Evolutionary conservation across 352 stramenopile species (phyloP), one percentile per base, ranked within the genome.

Genomic region (Hyphochytrium catenoides): DNA sequence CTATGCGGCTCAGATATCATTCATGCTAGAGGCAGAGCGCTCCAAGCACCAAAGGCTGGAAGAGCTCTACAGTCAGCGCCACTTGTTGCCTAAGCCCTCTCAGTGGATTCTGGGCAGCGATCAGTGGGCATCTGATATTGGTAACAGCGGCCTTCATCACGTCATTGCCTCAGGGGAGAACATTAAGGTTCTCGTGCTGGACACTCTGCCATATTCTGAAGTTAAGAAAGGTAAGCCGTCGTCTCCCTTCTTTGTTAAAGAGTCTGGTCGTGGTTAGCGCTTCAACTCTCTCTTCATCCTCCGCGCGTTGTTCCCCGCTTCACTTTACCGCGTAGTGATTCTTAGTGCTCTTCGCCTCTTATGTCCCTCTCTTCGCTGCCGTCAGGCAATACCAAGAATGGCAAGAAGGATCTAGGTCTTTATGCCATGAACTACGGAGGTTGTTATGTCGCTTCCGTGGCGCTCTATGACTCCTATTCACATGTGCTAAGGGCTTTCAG

Each of bases 381-480:
- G n/a, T n/a, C 52, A 4, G 54, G 51, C 16, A 56, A 56, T n/a
- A 70, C 66, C 25, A 31, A 52, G 36, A 64, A 81, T 52, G 63
- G 66, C 45, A 91, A 91, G 58, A 81, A 81, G 25, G 73, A 87
- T 34, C 57, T 91, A 9, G 76, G 74, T 22, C 52, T 86, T 33
- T 89, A 88, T 34, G 78, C 79, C 12, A 91, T 91, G 76, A 74
- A 82, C 43, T 91, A 91, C 47, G 73, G 79, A 42, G 84, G 90
- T 51, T 68, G 77, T 0, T 91, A 91, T 48, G 74, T 91, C 29
- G 76, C 76, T 4, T 88, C 72, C 1, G 74, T 91, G 3, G 74
- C 69, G 24, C 51, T 91, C 9, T 84, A 88, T 57, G 67, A 76
- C 48, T 76, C 62, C 45, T 74, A 81, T 47, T 75, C 64, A 33